phyloP scores from a whole-genome alignment of 2,329 filamentous ascomycete species.

The Hymenoscyphus occultus region DNA sequence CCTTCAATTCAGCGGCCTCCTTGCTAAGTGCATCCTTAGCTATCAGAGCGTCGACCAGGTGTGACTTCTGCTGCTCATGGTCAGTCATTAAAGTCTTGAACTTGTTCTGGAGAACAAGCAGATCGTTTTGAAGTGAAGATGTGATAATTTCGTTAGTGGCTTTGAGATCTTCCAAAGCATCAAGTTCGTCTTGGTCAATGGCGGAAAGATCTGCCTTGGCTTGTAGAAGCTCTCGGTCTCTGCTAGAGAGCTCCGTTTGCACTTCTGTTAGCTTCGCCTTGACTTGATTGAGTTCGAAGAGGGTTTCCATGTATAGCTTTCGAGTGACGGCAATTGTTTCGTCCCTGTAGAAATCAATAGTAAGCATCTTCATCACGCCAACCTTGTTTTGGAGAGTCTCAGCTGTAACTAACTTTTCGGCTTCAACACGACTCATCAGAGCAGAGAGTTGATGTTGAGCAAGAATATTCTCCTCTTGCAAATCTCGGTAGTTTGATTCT shows the following conservation, averaged over 20 bases:
- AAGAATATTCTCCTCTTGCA: constrained; percentile 57
- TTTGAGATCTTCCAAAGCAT: constrained; percentile 57
- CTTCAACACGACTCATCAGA: constrained; percentile 49
- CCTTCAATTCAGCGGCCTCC: constrained; percentile 40
- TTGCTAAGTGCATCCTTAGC: constrained; percentile 59
- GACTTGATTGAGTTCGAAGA: constrained; percentile 47
- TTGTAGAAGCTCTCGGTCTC: constrained; percentile 53
- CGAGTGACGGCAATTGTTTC: constrained; percentile 52
- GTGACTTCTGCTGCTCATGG: constrained; percentile 55
- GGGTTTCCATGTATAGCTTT: constrained; percentile 45
- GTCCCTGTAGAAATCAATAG: constrained; percentile 47
- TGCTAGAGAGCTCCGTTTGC: constrained; percentile 47
- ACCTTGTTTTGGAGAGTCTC: constrained; percentile 9
- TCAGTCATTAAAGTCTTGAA: constrained; percentile 49
- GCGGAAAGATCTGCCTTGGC: constrained; percentile 53
- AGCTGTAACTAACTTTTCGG: constrained; percentile 53
- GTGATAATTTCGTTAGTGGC: constrained; percentile 57
- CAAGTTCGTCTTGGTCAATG: constrained; percentile 51
- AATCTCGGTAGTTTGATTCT: constrained; percentile 53
- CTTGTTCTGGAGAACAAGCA: constrained; percentile 53
- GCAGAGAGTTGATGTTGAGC: constrained; percentile 56
- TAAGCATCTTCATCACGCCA: constrained; percentile 43
- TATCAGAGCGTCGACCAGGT: constrained; percentile 58
- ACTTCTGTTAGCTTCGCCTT: constrained; percentile 46
- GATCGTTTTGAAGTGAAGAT: constrained; percentile 55